phyloP scores from a whole-genome alignment of 2,329 filamentous ascomycete species.

The Aspergillus aculeatus region DNA sequence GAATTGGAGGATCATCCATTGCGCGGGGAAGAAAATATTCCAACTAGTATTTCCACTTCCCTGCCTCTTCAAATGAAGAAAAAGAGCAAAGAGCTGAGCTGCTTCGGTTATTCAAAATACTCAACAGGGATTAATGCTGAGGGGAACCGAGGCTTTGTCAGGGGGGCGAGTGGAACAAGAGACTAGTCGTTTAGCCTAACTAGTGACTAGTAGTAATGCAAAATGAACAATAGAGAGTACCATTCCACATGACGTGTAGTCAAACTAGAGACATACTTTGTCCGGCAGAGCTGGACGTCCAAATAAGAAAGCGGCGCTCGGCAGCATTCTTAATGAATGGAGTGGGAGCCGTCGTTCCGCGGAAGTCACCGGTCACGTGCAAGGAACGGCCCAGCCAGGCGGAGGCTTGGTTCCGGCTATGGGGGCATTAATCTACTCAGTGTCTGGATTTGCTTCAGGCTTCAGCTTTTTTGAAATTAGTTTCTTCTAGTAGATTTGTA shows the following conservation, averaged over 20 bases:
- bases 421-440: too few species aligned
- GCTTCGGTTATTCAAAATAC: neutral
- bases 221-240: neutral
- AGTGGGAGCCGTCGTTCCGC: slow-evolving; percentile 10
- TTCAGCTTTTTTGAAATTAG: too few species aligned
- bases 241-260: slow-evolving; percentile 12
- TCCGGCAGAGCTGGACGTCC: slow-evolving; percentile 3
- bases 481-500: too few species aligned
- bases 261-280: slow-evolving; percentile 13
- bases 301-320: slow-evolving; percentile 8
- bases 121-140: slow-evolving; percentile 2
- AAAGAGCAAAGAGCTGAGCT: neutral
- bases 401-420: neutral
- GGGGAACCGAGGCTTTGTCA: neutral
- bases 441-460: neutral
- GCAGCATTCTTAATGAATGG: slow-evolving; percentile 11
- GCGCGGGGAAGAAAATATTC: too few species aligned
- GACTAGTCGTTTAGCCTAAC: neutral
- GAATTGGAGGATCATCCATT: slow-evolving; percentile 30
- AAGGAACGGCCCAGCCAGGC: neutral
- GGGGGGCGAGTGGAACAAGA: neutral
- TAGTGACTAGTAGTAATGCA: neutral
- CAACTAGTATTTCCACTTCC: too few species aligned
- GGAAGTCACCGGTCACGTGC: slow-evolving; percentile 18
- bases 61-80: neutral